phyloP scores from a whole-genome alignment of 2,329 filamentous ascomycete genomes.

The Fusarium sp. region DNA sequence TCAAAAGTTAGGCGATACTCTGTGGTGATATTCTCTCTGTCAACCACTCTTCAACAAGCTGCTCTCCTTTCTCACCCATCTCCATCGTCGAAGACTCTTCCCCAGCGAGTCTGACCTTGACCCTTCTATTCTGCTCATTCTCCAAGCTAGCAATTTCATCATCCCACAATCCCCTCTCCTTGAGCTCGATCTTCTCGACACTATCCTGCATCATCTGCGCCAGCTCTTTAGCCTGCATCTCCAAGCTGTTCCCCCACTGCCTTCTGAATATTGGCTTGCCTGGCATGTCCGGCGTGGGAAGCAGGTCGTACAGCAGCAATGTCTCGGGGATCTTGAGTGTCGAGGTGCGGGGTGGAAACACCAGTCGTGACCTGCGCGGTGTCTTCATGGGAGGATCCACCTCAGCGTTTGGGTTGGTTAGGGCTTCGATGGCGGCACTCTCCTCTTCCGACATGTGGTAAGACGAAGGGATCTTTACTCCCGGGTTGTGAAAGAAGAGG shows the following conservation, averaged over 20 bases:
- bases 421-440: conserved; percentile 41
- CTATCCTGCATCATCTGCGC: conserved; percentile 62
- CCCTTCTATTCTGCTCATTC: conserved; percentile 53
- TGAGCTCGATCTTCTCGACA: conserved; percentile 60
- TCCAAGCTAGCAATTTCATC: conserved; percentile 52
- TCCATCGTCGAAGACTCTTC: conserved; percentile 45
- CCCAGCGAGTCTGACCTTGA: conserved; percentile 56
- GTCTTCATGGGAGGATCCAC: conserved; percentile 36
- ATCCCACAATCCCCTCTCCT: conserved; percentile 58
- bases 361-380: conserved; percentile 57
- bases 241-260: conserved; percentile 58
- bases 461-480: conserved; percentile 58
- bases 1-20: not conserved
- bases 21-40: conserved; percentile 27
- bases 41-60: conserved; percentile 51
- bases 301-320: conserved; percentile 61
- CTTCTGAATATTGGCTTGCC: conserved; percentile 37
- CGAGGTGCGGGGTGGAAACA: conserved; percentile 62
- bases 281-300: conserved; percentile 37
- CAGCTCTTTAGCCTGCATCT: conserved; percentile 62
- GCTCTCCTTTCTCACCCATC: conserved; percentile 47
- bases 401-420: conserved; percentile 40
- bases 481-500: conserved; percentile 69
- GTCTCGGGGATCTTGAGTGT: conserved; percentile 63
- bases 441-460: conserved; percentile 56